These are phyloP conservation scores for Colletotrichum camelliae DNA, from an alignment of 2,329 filamentous ascomycete genomes.

Conservation along the genomic window DNA sequence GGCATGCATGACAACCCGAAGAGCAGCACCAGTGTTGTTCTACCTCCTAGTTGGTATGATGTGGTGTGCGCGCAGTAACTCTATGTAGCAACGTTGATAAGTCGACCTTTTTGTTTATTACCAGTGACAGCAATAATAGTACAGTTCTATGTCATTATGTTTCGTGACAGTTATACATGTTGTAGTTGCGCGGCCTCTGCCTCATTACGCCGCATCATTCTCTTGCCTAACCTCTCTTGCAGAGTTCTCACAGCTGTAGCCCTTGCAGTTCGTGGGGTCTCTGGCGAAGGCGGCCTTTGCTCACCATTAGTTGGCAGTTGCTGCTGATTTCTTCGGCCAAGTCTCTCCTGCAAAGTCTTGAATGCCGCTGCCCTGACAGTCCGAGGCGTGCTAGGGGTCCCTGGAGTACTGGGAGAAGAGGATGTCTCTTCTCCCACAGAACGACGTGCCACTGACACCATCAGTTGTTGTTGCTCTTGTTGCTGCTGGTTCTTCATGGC, in stretches of 20 bases:
- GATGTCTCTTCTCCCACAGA: background rate
- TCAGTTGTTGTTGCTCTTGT: background rate
- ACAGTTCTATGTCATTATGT: background rate
- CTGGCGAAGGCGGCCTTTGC: background rate
- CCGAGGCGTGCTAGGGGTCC: background rate
- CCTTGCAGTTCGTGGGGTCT: background rate
- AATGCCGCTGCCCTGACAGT: background rate
- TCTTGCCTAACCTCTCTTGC: background rate
- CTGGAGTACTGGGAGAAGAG: background rate
- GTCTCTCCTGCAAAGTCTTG: background rate
- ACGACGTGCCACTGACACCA: background rate
- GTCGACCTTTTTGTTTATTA: background rate
- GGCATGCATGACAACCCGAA: no score
- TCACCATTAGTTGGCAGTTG: background rate
- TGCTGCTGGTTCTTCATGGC: background rate
- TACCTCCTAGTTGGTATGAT: background rate
- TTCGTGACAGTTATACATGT: background rate
- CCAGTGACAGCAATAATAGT: background rate
- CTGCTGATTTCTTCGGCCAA: background rate
- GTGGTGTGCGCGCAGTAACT: background rate
- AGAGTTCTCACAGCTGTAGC: background rate
- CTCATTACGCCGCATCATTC: slow-evolving; percentile 1
- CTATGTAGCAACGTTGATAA: background rate
- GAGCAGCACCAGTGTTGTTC: no score
- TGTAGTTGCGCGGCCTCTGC: background rate